Evolutionary conservation across 208 protist species (phyloP).

Genomic region (Trypanosoma platydactyli): DNA sequence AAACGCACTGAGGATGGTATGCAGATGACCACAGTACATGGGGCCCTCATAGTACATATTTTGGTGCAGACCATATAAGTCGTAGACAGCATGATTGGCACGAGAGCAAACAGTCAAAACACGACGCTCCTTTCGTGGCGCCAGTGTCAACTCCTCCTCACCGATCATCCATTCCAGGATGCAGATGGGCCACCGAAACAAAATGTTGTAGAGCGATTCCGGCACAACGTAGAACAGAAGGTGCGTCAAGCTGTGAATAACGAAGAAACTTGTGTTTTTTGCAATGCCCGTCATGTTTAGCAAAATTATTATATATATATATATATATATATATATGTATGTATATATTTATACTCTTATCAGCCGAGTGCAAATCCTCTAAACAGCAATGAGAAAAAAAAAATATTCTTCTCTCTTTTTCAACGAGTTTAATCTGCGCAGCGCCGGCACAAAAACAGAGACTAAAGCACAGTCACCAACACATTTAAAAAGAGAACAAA

Average conservation of each 20-base stretch:
- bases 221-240: conserved; percentile 37
- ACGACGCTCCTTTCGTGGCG: conserved; percentile 19
- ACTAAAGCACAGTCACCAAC: too few relatives aligned
- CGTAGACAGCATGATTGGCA: neutral
- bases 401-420: neutral
- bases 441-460: too few relatives aligned
- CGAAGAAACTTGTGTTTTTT: conserved; percentile 20
- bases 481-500: conserved; percentile 6
- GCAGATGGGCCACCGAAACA: conserved; percentile 34
- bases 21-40: conserved; percentile 56
- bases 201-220: conserved; percentile 22
- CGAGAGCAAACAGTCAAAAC: conserved; percentile 9
- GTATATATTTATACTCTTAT: too few relatives aligned
- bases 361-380: too few relatives aligned
- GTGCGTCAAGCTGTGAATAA: conserved; percentile 27
- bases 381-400: too few relatives aligned
- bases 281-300: too few relatives aligned
- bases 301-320: too few relatives aligned
- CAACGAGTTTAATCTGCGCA: too few relatives aligned
- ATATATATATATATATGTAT: too few relatives aligned
- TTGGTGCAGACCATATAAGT: conserved; percentile 35
- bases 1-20: conserved; percentile 54
- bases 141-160: conserved; percentile 18
- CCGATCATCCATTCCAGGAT: conserved; percentile 21
- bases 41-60: conserved; percentile 48